Conservation (phyloP, 139 green algal genomes). For the Coelastrella sp. region DNA sequence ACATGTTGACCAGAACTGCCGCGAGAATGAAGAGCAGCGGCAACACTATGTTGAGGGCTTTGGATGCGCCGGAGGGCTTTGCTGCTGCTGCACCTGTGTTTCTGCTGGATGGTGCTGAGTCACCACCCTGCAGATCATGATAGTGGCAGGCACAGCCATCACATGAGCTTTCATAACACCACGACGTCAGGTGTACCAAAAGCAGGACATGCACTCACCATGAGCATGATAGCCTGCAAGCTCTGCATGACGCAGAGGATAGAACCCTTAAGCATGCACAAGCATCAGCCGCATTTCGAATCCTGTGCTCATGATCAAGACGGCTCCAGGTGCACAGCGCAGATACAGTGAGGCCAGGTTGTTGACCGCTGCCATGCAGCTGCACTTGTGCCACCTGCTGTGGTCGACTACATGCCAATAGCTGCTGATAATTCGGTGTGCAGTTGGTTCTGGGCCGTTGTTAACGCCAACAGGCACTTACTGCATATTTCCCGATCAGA, state of each 20-base stretch:
- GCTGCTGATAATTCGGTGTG: neutral
- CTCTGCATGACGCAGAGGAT: too few relatives aligned
- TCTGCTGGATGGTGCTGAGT: slow-evolving; percentile 47
- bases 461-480: slow-evolving; percentile 42
- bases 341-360: too few relatives aligned
- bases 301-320: neutral
- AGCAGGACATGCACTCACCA: neutral
- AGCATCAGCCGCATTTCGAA: too few relatives aligned
- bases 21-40: slow-evolving; percentile 59
- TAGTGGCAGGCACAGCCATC: neutral
- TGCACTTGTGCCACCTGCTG: neutral
- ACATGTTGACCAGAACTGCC: slow-evolving; percentile 55
- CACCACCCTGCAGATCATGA: slow-evolving; percentile 58
- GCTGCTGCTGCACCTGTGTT: slow-evolving; percentile 20
- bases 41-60: slow-evolving; percentile 59
- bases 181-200: neutral
- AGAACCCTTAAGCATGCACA: too few relatives aligned
- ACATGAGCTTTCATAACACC: neutral
- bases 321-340: too few relatives aligned
- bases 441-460: neutral
- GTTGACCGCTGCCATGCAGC: neutral
- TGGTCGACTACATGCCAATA: neutral
- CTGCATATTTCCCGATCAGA: slow-evolving; percentile 79
- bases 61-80: neutral
- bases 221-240: too few relatives aligned